Conservation (phyloP, 352 stramenopile species). For the Phytophthora macrochlamydospora region DNA sequence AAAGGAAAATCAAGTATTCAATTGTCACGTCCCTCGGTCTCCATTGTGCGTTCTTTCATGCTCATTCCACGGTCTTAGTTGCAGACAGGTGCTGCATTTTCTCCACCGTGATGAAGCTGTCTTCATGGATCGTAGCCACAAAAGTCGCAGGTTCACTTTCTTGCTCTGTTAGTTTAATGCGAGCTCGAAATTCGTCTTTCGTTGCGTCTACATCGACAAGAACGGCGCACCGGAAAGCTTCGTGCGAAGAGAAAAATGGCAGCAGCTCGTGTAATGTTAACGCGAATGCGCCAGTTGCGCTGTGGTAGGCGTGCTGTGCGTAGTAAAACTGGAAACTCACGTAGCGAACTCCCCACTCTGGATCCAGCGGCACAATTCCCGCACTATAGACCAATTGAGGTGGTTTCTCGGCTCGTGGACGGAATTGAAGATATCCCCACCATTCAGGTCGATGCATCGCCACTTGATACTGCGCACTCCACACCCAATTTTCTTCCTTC, state of each 20-base stretch:
- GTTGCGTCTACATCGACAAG: constrained; percentile 24
- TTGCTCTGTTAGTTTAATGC: constrained; percentile 16
- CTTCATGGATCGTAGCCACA: constrained; percentile 27
- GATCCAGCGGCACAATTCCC: constrained; percentile 38
- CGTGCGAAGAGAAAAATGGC: constrained; percentile 35
- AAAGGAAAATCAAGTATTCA: constrained; percentile 21
- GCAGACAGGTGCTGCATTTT: not conserved
- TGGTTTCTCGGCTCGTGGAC: constrained; percentile 19
- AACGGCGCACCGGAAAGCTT: constrained; percentile 27
- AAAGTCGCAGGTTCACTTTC: not conserved
- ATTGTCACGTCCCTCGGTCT: not conserved
- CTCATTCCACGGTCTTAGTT: constrained; percentile 10
- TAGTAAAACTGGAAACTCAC: constrained; percentile 74
- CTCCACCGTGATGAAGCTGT: constrained; percentile 30
- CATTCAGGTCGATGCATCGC: constrained; percentile 90
- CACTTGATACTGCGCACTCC: constrained; percentile 83
- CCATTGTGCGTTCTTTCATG: not conserved
- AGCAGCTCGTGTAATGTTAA: constrained; percentile 30
- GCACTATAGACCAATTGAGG: constrained; percentile 2
- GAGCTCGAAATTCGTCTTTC: constrained; percentile 21
- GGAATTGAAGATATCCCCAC: constrained; percentile 91
- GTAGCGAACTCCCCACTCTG: constrained; percentile 54
- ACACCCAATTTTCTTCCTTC: constrained; percentile 88
- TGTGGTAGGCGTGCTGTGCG: constrained; percentile 53
- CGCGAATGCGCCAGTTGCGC: constrained; percentile 35